These are phyloP conservation scores for Sporisorium reilianum DNA, from an alignment of 1,284 basidiomycete genomes.

Conservation along the genomic window DNA sequence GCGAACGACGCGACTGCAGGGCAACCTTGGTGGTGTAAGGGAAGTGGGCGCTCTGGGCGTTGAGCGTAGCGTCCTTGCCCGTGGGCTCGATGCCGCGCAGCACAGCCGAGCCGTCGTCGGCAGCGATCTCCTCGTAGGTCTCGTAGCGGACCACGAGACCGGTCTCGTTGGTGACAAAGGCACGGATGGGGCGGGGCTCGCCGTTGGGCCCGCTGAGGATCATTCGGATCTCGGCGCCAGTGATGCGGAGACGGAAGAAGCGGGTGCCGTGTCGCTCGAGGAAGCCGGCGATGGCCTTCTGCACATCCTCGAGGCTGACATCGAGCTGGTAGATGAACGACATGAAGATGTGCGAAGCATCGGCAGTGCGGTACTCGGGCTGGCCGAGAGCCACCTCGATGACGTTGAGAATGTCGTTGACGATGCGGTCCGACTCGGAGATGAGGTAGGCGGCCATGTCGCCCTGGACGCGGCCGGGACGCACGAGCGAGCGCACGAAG, in stretches of 20 bases:
- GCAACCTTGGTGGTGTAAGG: conserved; percentile 97
- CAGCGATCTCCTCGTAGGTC: conserved; percentile 98
- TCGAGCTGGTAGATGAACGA: conserved; percentile 97
- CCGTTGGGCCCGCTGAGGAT: conserved; percentile 87
- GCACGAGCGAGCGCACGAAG: conserved; percentile 96
- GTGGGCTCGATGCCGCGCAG: conserved; percentile 77
- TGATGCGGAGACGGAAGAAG: conserved; percentile 97
- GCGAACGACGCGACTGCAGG: conserved; percentile 98
- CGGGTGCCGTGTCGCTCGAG: conserved; percentile 93
- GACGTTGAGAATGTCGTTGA: conserved; percentile 93
- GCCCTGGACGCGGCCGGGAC: conserved; percentile 91
- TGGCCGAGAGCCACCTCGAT: conserved; percentile 75
- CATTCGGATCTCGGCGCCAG: conserved; percentile 95
- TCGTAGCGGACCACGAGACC: conserved; percentile 99
- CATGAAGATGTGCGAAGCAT: conserved; percentile 74
- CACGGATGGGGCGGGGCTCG: conserved; percentile 92
- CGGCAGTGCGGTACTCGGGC: conserved; percentile 66
- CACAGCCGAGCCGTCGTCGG: conserved; percentile 92
- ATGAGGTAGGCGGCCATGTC: conserved; percentile 96
- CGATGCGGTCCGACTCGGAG: conserved; percentile 95
- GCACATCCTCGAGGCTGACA: conserved; percentile 94
- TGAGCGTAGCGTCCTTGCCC: conserved; percentile 56
- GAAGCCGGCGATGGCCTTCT: conserved; percentile 95
- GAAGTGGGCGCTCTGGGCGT: conserved; percentile 57
- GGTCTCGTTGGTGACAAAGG: conserved; percentile 97